Percentiles rank a stretch among this genome's conserved stretches.
These are phyloP conservation scores for Alternaria arbusti DNA, from an alignment of 2,329 filamentous ascomycete species.

Conservation along the genomic window DNA sequence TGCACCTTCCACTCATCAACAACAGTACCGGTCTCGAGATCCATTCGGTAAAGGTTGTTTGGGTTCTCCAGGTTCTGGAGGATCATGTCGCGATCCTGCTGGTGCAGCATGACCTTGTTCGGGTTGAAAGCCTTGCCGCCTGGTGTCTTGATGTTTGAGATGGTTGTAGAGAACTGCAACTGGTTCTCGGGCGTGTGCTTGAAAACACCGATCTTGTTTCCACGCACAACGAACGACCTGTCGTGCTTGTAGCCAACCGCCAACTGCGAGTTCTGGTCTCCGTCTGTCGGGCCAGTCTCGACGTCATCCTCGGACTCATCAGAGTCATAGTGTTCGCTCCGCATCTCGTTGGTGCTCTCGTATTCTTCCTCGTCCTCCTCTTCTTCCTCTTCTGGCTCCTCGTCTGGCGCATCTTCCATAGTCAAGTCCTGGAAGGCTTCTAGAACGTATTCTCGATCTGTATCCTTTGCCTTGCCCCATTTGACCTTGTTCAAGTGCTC, in stretches of 20 bases:
- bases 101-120: conserved; percentile 95
- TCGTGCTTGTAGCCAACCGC: conserved; percentile 98
- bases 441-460: conserved; percentile 90
- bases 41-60: conserved; percentile 95
- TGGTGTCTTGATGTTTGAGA: conserved; percentile 92
- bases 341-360: conserved; percentile 68
- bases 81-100: conserved; percentile 87
- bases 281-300: conserved; percentile 71
- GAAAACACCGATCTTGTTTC: conserved; percentile 98
- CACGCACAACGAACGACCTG: conserved; percentile 93
- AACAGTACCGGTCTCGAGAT: conserved; percentile 95
- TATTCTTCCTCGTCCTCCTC: conserved; percentile 68
- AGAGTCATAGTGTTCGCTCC: conserved; percentile 75
- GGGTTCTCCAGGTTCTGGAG: conserved; percentile 82
- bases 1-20: conserved; percentile 99
- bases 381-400: conserved; percentile 62
- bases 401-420: conserved; percentile 77
- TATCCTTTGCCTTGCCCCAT: conserved; percentile 91
- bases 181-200: conserved; percentile 93
- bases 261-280: conserved; percentile 89
- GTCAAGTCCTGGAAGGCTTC: conserved; percentile 94
- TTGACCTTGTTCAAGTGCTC: conserved; percentile 94
- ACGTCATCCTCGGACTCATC: conserved; percentile 83
- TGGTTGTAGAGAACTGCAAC: conserved; percentile 94
- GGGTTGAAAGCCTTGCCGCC: conserved; percentile 83